A percentile compares a stretch with the other conserved stretches of the same genome.
phyloP scores from a whole-genome alignment of 1,284 basidiomycete species.

The Hymenochaete sp. region DNA sequence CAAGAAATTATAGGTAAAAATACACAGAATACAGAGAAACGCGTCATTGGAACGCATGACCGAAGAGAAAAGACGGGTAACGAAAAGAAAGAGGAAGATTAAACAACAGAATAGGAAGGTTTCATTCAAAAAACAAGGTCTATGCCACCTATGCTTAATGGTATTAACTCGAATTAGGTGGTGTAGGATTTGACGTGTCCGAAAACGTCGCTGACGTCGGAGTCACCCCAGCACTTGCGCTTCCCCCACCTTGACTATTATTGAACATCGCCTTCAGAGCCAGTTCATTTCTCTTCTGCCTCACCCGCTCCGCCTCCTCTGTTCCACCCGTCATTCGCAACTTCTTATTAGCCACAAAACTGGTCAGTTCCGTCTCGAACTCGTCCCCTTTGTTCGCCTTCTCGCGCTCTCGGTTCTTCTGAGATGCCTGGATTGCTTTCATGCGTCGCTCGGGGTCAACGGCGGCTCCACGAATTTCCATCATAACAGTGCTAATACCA shows the following conservation, averaged over 20 bases:
- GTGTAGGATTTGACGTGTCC: constrained; percentile 2
- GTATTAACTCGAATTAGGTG: constrained; percentile 3
- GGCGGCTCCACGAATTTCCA: constrained; percentile 79
- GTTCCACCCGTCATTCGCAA: constrained; percentile 91
- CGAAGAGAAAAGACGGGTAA: background rate
- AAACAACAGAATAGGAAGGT: constrained; percentile 1
- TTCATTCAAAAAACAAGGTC: too few relatives aligned
- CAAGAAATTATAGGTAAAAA: background rate
- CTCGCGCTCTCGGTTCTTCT: constrained; percentile 71
- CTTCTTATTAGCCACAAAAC: constrained; percentile 78
- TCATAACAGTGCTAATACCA: constrained; percentile 65
- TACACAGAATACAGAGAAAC: background rate
- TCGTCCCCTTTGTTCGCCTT: constrained; percentile 63
- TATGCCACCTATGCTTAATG: too few relatives aligned
- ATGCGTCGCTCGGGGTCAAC: constrained; percentile 75
- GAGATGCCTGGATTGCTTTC: constrained; percentile 84
- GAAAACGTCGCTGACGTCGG: constrained; percentile 11
- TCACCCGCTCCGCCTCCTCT: constrained; percentile 80
- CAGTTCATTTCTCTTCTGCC: constrained; percentile 76
- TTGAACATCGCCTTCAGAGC: constrained; percentile 84
- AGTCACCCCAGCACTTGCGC: constrained; percentile 4
- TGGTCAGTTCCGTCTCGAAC: constrained; percentile 71
- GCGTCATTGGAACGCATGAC: background rate
- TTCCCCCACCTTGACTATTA: constrained; percentile 12
- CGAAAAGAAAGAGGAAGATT: background rate